phyloP scores from a whole-genome alignment of 805 yeast genomes.

The Candida sithepensis region DNA sequence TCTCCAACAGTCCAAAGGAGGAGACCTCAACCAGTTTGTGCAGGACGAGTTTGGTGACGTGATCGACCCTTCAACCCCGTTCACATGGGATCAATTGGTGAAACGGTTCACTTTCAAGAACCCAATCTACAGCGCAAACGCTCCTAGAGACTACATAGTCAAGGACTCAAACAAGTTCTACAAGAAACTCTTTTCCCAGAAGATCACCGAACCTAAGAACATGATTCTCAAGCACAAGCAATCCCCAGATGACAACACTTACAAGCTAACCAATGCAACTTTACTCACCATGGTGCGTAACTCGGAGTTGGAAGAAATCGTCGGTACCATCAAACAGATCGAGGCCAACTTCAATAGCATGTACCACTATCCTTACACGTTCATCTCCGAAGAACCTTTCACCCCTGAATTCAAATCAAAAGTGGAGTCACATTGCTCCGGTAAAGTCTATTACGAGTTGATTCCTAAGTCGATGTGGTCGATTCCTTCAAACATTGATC shows the following conservation, averaged over 20 bases:
- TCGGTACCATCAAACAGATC: conserved; percentile 49
- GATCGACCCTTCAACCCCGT: background rate
- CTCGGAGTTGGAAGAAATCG: conserved; percentile 46
- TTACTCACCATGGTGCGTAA: conserved; percentile 64
- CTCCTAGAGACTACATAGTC: conserved; percentile 27
- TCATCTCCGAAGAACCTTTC: conserved; percentile 68
- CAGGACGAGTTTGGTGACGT: background rate
- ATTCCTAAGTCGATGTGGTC: conserved; percentile 49
- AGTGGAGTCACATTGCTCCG: conserved; percentile 35
- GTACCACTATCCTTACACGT: conserved; percentile 69
- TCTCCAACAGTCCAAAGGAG: background rate
- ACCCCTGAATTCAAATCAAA: conserved; percentile 47
- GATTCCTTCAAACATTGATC: conserved; percentile 54
- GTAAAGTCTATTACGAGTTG: conserved; percentile 19
- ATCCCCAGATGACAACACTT: conserved; percentile 7
- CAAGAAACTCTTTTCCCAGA: conserved; percentile 29
- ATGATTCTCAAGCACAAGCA: conserved; percentile 21
- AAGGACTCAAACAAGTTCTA: conserved; percentile 35
- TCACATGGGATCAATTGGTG: conserved; percentile 12
- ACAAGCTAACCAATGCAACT: conserved; percentile 57
- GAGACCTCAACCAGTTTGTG: background rate
- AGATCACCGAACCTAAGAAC: conserved; percentile 43
- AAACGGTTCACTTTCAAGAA: conserved; percentile 10
- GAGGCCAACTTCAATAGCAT: conserved; percentile 60
- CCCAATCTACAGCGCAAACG: conserved; percentile 8